Percentiles rank a stretch among this genome's conserved stretches.
Evolutionary conservation across 106 monocot genomes (phyloP).

Genomic region (Acorus calamus): DNA sequence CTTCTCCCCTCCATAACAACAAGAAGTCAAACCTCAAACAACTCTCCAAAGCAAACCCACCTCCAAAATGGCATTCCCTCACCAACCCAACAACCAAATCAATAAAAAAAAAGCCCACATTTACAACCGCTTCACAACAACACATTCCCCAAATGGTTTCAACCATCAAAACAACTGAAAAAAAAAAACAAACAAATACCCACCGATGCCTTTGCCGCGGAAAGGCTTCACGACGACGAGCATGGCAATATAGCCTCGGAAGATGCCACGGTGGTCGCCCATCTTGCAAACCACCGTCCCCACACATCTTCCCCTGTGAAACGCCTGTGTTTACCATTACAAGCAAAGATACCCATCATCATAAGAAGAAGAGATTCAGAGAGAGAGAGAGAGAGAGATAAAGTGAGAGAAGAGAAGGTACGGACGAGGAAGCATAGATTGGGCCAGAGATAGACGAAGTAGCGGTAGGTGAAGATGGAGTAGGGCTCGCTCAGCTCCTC

Average conservation of each 20-base stretch:
- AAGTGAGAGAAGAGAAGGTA: not conserved
- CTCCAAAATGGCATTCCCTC: too few species aligned
- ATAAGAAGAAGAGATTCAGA: not conserved
- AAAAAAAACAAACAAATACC: not conserved
- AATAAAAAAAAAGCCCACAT: not conserved
- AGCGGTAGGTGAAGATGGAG: constrained; percentile 99
- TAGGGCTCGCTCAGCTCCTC: constrained; percentile 99
- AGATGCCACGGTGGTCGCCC: constrained; percentile 72
- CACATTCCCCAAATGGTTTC: not conserved
- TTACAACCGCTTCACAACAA: not conserved
- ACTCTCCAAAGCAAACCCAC: too few species aligned
- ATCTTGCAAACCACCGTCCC: constrained; percentile 99
- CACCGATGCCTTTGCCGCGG: constrained; percentile 90
- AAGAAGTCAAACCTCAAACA: too few species aligned
- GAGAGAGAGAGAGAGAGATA: constrained; percentile 1
- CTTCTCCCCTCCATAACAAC: too few species aligned
- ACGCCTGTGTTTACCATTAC: constrained; percentile 38
- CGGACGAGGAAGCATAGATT: constrained; percentile 82
- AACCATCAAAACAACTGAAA: not conserved
- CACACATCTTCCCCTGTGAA: constrained; percentile 80
- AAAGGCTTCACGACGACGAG: constrained; percentile 91
- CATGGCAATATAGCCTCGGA: constrained; percentile 95
- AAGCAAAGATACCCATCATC: not conserved
- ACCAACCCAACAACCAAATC: not conserved
- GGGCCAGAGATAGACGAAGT: constrained; percentile 99